Evolutionary conservation across 163 green algal species (phyloP).

Genomic region (Volvox carteri): DNA sequence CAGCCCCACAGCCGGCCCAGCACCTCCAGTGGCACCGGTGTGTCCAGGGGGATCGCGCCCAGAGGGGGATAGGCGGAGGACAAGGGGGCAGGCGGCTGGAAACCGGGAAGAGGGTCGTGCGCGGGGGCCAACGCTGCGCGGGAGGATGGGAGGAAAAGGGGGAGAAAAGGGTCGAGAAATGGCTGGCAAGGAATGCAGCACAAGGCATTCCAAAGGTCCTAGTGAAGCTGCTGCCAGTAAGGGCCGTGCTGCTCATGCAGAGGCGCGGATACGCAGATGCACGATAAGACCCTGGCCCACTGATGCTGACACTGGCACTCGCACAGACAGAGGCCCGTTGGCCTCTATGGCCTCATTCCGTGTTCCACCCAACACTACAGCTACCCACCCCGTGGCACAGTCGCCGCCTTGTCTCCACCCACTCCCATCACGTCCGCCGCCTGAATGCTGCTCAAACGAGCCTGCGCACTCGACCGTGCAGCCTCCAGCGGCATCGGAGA

Average conservation of each 20-base stretch:
- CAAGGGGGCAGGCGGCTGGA: constrained; percentile 42
- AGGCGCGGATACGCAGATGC: no score
- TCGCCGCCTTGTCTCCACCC: constrained; percentile 25
- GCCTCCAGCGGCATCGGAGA: constrained; percentile 15
- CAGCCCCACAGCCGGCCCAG: constrained; percentile 75
- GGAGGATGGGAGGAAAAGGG: background rate
- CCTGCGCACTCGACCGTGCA: constrained; percentile 26
- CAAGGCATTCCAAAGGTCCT: no score
- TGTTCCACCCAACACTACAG: no score
- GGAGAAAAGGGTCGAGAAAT: background rate
- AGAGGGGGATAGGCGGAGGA: constrained; percentile 63
- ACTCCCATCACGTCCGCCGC: constrained; percentile 51
- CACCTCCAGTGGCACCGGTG: constrained; percentile 75
- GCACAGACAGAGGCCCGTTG: no score
- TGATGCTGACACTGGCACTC: no score
- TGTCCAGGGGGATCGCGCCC: constrained; percentile 73
- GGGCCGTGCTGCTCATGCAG: no score
- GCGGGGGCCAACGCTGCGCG: background rate
- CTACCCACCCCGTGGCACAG: background rate
- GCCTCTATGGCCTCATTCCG: no score
- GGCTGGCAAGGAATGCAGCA: no score
- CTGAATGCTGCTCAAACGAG: constrained; percentile 47
- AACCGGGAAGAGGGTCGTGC: constrained; percentile 40
- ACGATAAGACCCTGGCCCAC: no score
- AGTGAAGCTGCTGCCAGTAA: no score